Conservation (phyloP, 1,284 basidiomycete genomes). For the Leccinum subfulvum region DNA sequence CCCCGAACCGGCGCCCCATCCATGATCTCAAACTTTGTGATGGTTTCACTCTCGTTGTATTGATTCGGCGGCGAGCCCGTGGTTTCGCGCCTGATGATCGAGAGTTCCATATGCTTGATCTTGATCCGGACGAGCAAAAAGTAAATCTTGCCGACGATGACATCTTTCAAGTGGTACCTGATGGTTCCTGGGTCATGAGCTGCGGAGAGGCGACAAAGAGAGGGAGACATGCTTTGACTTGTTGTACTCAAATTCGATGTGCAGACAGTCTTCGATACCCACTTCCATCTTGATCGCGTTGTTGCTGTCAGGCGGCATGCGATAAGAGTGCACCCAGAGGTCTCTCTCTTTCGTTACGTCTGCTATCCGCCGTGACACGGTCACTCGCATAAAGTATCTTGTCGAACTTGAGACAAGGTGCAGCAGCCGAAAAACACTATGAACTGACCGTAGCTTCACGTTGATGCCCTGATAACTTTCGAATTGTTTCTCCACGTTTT, state of each 20-base stretch:
- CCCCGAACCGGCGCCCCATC: slow-evolving; percentile 94
- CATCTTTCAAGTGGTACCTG: slow-evolving; percentile 98
- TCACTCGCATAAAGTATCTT: slow-evolving; percentile 93
- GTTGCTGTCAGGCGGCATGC: slow-evolving; percentile 97
- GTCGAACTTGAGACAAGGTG: not conserved
- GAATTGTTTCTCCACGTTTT: slow-evolving; percentile 99
- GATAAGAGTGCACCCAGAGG: slow-evolving; percentile 97
- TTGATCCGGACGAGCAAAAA: slow-evolving; percentile 98
- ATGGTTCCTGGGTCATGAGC: not conserved
- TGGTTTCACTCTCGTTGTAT: slow-evolving; percentile 98
- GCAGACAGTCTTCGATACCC: slow-evolving; percentile 96
- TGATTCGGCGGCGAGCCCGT: slow-evolving; percentile 96
- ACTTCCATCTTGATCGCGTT: slow-evolving; percentile 99
- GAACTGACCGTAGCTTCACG: slow-evolving; percentile 85
- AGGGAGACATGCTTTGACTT: slow-evolving; percentile 84
- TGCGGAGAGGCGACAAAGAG: not conserved
- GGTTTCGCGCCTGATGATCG: slow-evolving; percentile 95
- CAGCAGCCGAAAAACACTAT: not conserved
- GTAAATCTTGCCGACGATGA: slow-evolving; percentile 99
- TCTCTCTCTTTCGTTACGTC: slow-evolving; percentile 93
- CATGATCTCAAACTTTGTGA: slow-evolving; percentile 99
- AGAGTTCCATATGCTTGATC: slow-evolving; percentile 99
- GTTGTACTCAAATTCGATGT: slow-evolving; percentile 99
- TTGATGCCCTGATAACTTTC: slow-evolving; percentile 99
- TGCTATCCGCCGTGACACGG: slow-evolving; percentile 86